These are phyloP conservation scores for Russula vinacea DNA, from an alignment of 768 basidiomycete species.

Conservation along the genomic window DNA sequence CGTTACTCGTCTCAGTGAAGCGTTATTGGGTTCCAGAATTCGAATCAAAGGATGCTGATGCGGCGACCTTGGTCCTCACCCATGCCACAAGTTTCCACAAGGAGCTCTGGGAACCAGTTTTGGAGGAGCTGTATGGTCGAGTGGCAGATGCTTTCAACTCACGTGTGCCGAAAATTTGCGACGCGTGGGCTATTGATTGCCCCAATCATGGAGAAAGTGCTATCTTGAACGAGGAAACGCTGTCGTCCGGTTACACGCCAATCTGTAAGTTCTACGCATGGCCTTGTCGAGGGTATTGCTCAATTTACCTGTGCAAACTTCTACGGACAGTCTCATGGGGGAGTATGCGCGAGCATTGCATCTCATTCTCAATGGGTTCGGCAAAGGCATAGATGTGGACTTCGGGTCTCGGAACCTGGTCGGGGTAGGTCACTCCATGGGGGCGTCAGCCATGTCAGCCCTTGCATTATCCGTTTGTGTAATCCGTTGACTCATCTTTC, in stretches of 20 bases:
- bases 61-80: constrained; percentile 48
- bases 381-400: constrained; percentile 48
- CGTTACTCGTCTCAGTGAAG: constrained; percentile 48
- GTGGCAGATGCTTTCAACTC: constrained; percentile 25
- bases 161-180: constrained; percentile 45
- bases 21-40: constrained; percentile 46
- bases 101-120: constrained; percentile 56
- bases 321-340: constrained; percentile 39
- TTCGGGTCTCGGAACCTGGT: constrained; percentile 48
- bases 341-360: constrained; percentile 51
- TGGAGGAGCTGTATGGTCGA: constrained; percentile 45
- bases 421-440: constrained; percentile 57
- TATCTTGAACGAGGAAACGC: constrained; percentile 44
- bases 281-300: not conserved
- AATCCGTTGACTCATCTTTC: not conserved
- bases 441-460: constrained; percentile 46
- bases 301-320: not conserved
- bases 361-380: constrained; percentile 47
- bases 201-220: constrained; percentile 56
- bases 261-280: constrained; percentile 38
- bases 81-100: constrained; percentile 58
- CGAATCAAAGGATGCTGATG: constrained; percentile 39
- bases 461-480: not conserved
- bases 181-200: constrained; percentile 51
- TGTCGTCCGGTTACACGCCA: constrained; percentile 43